A percentile compares a stretch with the other conserved stretches of the same genome.
phyloP scores from a whole-genome alignment of 1,284 basidiomycete species.

The Austropuccinia psidii region DNA sequence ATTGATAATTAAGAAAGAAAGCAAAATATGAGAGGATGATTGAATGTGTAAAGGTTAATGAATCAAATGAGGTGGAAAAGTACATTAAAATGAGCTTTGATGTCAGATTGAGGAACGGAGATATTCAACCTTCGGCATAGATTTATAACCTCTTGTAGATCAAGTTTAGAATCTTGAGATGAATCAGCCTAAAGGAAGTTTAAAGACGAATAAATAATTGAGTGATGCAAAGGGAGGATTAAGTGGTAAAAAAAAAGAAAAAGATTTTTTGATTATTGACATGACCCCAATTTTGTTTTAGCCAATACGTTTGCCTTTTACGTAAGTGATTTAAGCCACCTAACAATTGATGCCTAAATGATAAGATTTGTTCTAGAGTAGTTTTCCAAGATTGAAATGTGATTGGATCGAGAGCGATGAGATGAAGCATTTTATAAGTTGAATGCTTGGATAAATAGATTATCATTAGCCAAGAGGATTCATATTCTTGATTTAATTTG shows the following conservation, averaged over 20 bases:
- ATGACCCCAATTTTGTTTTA: conserved; percentile 43
- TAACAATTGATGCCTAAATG: conserved; percentile 39
- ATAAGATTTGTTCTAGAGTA: conserved; percentile 50
- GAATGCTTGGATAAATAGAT: conserved; percentile 56
- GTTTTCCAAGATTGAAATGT: conserved; percentile 56
- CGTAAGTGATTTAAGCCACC: conserved; percentile 31
- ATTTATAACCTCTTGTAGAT: conserved; percentile 64
- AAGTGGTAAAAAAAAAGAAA: conserved; percentile 61
- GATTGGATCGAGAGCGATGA: conserved; percentile 67
- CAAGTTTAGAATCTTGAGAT: conserved; percentile 56
- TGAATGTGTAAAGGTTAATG: neutral
- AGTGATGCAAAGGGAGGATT: conserved; percentile 51
- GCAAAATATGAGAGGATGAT: neutral
- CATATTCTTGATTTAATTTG: conserved; percentile 51
- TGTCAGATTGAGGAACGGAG: conserved; percentile 58
- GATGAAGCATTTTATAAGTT: conserved; percentile 83
- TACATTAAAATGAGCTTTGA: conserved; percentile 62
- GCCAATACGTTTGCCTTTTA: conserved; percentile 57
- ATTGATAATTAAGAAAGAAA: neutral
- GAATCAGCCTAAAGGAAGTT: conserved; percentile 38
- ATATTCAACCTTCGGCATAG: conserved; percentile 71
- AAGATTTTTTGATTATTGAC: too few relatives aligned
- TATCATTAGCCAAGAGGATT: conserved; percentile 52
- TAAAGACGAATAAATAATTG: conserved; percentile 36
- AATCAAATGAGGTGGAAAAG: conserved; percentile 37